Evolutionary conservation across 164 flowering plant genomes (phyloP), one percentile per base, ranked within the genome.

Genomic region (Chloranthus sessilifolius): DNA sequence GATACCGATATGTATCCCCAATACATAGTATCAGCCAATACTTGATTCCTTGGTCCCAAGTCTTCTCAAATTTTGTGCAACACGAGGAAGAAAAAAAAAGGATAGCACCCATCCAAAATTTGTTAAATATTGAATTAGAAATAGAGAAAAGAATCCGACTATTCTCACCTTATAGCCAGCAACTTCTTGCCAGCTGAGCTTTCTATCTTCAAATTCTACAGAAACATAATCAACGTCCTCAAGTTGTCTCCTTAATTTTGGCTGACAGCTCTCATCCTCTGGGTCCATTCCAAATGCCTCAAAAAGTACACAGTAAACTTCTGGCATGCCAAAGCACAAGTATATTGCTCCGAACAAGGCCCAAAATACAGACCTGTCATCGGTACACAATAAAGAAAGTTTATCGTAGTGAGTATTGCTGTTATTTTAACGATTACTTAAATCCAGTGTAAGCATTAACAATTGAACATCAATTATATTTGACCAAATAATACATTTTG

Each of bases 281-380:
- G 95, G 98, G 61, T 92, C 95, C 95, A 92, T 85, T 47, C 94
- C 98, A 64, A 92, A 88, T 36, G 83, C 96, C 78, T 92, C 98
- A 73, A 88, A 92, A 47, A 92, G 96, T 53, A 92, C 94, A 30
- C 98, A 90, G 57, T 88, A 92, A 28, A 92, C 98, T 75, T 92
- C 98, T 25, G 94, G 98, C 91, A 92, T 76, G 11, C 98, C 98
- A 67, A 72, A 92, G 61, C 98, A 92, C 62, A 92, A 58, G 57
- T 92, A 92, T 50, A 92, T 85, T 19, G 98, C 98, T 23, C 96
- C 98, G 74, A 92, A 92, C 67, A 92, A 47, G 36, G 98, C 98
- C 98, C 94, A 92, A 57, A 88, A 92, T 6, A 88, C 98, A 52
- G 89, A 80, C 75, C 98, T 92, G 77, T 39, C 62, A 59, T 52